A percentile compares a stretch with the other conserved stretches of the same genome.
Conservation (phyloP, 192 early-diverging fungal species). For the Coemansia nantahalensis region DNA sequence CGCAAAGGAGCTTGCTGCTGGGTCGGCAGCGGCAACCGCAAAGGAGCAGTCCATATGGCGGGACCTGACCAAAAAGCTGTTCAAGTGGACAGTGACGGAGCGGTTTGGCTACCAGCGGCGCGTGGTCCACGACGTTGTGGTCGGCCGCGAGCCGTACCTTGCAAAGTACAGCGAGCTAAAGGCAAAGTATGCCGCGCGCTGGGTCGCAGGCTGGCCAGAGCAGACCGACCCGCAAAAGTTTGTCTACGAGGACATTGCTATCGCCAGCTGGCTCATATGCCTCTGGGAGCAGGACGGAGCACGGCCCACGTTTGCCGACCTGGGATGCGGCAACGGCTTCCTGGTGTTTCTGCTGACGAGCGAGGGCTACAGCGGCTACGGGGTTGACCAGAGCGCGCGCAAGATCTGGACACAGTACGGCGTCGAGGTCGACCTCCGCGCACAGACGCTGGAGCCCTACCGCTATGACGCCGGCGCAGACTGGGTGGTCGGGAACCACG, state of each 20-base stretch:
- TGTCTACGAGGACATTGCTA: conserved; percentile 85
- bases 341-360: conserved; percentile 67
- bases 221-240: conserved; percentile 81
- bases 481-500: conserved; percentile 89
- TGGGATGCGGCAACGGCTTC: conserved; percentile 86
- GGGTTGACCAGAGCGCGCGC: conserved; percentile 70
- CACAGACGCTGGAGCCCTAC: conserved; percentile 56
- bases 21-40: conserved; percentile 24
- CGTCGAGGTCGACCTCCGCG: conserved; percentile 41
- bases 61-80: conserved; percentile 64
- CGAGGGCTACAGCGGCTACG: conserved; percentile 71
- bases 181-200: conserved; percentile 59
- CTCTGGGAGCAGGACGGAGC: conserved; percentile 60
- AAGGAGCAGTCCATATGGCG: conserved; percentile 60
- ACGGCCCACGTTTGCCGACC: conserved; percentile 68
- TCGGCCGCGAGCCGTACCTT: conserved; percentile 66
- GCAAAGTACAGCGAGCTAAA: conserved; percentile 67
- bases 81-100: conserved; percentile 72
- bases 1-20: conserved; percentile 16
- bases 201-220: conserved; percentile 76
- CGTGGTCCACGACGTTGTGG: conserved; percentile 65
- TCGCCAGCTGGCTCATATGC: conserved; percentile 77
- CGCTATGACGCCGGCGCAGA: conserved; percentile 26
- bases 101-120: conserved; percentile 72
- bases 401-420: conserved; percentile 73